Evolutionary conservation across 768 basidiomycete species (phyloP).

Genomic region (Suillus fuscotomentosus): DNA sequence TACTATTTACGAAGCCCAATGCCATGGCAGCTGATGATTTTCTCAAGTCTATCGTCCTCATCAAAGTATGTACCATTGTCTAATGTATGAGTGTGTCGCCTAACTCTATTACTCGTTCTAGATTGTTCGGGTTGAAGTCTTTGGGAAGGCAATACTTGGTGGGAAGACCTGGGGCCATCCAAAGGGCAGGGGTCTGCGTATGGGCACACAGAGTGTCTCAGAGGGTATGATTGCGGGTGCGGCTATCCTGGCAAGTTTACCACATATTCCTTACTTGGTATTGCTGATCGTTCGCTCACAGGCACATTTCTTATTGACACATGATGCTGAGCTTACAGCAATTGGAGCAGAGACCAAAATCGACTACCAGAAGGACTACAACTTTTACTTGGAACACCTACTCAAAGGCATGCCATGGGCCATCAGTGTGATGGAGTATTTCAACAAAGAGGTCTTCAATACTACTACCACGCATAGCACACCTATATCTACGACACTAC

Average conservation of each 20-base stretch:
- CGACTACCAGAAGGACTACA: background rate
- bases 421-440: background rate
- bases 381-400: conserved; percentile 1
- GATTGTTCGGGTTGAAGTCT: background rate
- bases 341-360: background rate
- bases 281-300: background rate
- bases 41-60: background rate
- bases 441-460: background rate
- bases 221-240: background rate
- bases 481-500: background rate
- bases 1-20: background rate
- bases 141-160: conserved; percentile 5
- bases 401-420: background rate
- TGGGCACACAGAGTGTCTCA: background rate
- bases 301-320: conserved; percentile 1
- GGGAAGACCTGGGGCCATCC: conserved; percentile 1
- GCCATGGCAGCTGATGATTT: background rate
- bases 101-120: background rate
- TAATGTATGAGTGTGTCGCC: background rate
- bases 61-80: background rate
- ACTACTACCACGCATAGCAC: background rate
- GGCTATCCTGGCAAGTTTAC: conserved; percentile 1
- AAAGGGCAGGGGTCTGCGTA: background rate
- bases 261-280: background rate
- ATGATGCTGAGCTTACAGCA: background rate